A percentile compares a stretch with the other conserved stretches of the same genome.
Evolutionary conservation across 345 rosid species (phyloP).

Genomic region (Jatropha curcas): DNA sequence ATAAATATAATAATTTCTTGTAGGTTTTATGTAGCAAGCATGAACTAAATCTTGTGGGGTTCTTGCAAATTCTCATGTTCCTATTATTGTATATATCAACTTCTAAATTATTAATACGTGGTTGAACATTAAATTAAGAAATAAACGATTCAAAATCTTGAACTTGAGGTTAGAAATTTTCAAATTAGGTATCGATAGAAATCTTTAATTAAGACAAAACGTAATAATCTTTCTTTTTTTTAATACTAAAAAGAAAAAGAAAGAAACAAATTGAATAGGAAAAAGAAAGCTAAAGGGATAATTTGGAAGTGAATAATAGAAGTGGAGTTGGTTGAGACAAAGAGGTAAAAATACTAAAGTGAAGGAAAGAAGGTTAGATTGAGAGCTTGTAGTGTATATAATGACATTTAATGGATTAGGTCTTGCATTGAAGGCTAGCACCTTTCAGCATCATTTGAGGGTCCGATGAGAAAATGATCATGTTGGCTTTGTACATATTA

Average conservation of each 20-base stretch:
- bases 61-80: background rate
- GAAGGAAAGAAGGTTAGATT: slow-evolving; percentile 3
- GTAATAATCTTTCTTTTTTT: no score
- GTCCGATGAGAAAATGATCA: background rate
- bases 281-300: no score
- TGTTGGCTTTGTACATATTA: background rate
- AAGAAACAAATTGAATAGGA: no score
- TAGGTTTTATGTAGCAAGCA: no score
- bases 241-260: background rate
- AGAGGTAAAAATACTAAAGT: background rate
- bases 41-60: background rate
- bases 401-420: slow-evolving; percentile 32
- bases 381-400: slow-evolving; percentile 12
- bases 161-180: no score
- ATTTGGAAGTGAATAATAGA: background rate
- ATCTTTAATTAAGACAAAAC: no score
- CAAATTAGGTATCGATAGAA: no score
- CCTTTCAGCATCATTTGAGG: slow-evolving; percentile 23
- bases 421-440: slow-evolving; percentile 24
- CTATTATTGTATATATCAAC: background rate
- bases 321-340: background rate
- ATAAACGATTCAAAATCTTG: no score
- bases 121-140: no score
- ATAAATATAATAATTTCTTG: no score
- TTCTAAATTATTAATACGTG: no score